Percentiles rank a stretch among this genome's conserved stretches.
Conservation (phyloP, 2,329 filamentous ascomycete species). For the Botrytis tulipae region DNA sequence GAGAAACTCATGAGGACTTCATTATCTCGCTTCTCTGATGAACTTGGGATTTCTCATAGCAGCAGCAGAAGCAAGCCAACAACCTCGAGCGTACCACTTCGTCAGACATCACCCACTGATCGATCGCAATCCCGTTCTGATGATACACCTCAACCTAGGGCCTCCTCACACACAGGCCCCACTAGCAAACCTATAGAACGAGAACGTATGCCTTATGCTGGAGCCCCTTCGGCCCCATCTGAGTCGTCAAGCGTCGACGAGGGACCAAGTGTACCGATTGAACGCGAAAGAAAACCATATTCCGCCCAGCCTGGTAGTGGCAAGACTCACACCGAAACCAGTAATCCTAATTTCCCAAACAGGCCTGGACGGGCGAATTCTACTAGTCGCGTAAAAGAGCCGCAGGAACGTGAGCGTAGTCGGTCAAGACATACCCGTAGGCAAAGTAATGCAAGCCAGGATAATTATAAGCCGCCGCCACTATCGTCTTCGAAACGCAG, state of each 20-base stretch:
- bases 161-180: constrained; percentile 29
- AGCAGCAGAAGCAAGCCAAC: constrained; percentile 42
- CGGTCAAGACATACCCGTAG: constrained; percentile 24
- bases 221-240: constrained; percentile 35
- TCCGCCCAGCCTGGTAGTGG: constrained; percentile 56
- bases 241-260: constrained; percentile 44
- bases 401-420: constrained; percentile 15
- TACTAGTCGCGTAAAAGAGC: constrained; percentile 26
- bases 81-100: constrained; percentile 32
- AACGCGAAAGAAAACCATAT: constrained; percentile 66
- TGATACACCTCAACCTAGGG: constrained; percentile 28
- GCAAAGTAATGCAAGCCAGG: constrained; percentile 29
- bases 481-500: constrained; percentile 17
- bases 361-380: constrained; percentile 32
- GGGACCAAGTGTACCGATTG: constrained; percentile 48
- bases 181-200: constrained; percentile 39
- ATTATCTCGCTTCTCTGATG: constrained; percentile 48
- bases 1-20: constrained; percentile 60
- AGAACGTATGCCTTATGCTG: constrained; percentile 42
- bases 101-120: constrained; percentile 30
- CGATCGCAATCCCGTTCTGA: constrained; percentile 29
- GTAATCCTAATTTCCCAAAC: constrained; percentile 23
- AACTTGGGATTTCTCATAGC: constrained; percentile 45
- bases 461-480: constrained; percentile 25
- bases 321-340: constrained; percentile 51